A percentile compares a stretch with the other conserved stretches of the same genome.
Conservation (phyloP, 805 yeast species). For the Cyberlindnera americana region DNA sequence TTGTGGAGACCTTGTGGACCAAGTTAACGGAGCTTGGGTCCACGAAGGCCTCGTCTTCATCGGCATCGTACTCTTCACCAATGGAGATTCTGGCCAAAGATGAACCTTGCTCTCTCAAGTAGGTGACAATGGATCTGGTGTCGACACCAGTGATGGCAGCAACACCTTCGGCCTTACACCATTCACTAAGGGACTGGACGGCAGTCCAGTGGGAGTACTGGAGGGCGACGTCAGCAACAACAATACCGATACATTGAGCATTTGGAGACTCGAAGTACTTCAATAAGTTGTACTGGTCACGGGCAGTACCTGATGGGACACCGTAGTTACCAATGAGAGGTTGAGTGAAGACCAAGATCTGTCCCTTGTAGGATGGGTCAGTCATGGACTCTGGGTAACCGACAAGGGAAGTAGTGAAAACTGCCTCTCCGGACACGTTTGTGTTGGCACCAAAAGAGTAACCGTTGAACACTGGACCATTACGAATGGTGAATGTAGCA, state of each 20-base stretch:
- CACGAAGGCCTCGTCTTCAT: constrained; percentile 82
- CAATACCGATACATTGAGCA: constrained; percentile 93
- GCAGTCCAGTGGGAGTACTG: constrained; percentile 99
- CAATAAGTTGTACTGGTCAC: constrained; percentile 81
- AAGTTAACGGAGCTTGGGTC: constrained; percentile 89
- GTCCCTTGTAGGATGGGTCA: constrained; percentile 97
- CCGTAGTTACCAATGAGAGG: constrained; percentile 98
- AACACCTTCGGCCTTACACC: constrained; percentile 96
- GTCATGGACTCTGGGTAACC: constrained; percentile 99
- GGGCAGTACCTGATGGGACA: constrained; percentile 80
- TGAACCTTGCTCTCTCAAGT: constrained; percentile 94
- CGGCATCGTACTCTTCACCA: constrained; percentile 89
- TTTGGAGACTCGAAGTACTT: constrained; percentile 90
- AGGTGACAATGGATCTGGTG: constrained; percentile 90
- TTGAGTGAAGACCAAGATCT: constrained; percentile 93
- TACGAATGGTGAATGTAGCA: constrained; percentile 86
- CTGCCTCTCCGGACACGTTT: constrained; percentile 94
- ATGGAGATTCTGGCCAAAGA: constrained; percentile 86
- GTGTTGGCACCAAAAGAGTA: constrained; percentile 94
- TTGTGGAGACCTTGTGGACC: constrained; percentile 92
- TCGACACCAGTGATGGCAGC: constrained; percentile 97
- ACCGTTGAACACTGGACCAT: constrained; percentile 92
- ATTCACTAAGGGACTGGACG: constrained; percentile 87
- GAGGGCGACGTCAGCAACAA: constrained; percentile 93
- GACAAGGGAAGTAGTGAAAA: constrained; percentile 94